Percentiles rank a stretch among this genome's conserved stretches.
Conservation (phyloP, 805 yeast species). For the Suhomyces canberraensis region DNA sequence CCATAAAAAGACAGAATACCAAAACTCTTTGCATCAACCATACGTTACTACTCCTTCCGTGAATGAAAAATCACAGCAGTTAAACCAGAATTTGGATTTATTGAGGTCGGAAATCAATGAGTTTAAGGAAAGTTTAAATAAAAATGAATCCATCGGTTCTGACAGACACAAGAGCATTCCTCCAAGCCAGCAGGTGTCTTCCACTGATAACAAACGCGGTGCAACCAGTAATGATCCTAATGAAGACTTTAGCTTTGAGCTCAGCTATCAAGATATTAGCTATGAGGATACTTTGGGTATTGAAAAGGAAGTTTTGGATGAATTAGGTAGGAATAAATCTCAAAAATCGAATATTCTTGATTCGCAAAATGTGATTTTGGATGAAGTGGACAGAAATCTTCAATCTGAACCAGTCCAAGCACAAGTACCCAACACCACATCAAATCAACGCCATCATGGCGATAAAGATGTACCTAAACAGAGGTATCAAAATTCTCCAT, state of each 20-base stretch:
- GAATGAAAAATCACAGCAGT: constrained; percentile 29
- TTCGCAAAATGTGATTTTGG: neutral
- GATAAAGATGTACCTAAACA: too few relatives aligned
- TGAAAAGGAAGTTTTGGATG: constrained; percentile 26
- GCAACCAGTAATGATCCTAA: constrained; percentile 4
- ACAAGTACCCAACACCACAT: too few relatives aligned
- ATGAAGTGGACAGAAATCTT: neutral
- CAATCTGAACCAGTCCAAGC: too few relatives aligned
- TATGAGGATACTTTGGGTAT: constrained; percentile 39
- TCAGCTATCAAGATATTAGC: constrained; percentile 36
- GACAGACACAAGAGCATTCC: neutral
- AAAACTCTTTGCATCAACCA: constrained; percentile 7
- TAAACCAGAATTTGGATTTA: constrained; percentile 40
- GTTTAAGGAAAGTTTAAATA: constrained; percentile 40
- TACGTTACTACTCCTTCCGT: constrained; percentile 8
- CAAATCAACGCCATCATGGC: too few relatives aligned
- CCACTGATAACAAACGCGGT: neutral
- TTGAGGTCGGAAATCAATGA: constrained; percentile 43
- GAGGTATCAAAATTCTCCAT: neutral
- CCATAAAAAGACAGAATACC: neutral
- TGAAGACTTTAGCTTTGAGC: constrained; percentile 39
- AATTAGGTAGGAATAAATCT: constrained; percentile 9
- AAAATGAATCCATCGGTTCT: constrained; percentile 15
- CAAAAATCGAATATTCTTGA: neutral
- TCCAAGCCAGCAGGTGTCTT: neutral